Base-by-base conservation (phyloP, 495 filamentous ascomycete genomes). In the Recurvomyces mirabilis region DNA sequence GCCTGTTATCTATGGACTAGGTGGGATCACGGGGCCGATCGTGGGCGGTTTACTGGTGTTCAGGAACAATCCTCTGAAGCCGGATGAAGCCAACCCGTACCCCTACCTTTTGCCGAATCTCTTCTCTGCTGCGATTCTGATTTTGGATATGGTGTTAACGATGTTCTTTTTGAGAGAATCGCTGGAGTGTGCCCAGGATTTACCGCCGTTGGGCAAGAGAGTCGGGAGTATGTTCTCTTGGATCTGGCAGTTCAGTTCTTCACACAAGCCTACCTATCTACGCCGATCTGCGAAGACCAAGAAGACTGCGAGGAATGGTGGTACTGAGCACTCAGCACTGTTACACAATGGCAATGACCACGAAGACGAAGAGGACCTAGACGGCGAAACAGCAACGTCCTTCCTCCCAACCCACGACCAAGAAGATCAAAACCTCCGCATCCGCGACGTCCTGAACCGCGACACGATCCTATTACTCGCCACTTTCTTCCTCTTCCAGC, bases 1-100 rank as follows among this genome's bases (percentile, higher is more conserved):
- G 13, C 91, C 91, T 0, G 79, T 94, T 29, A 74, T 98, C 3
- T 96, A 98, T 60, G 87, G 88, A 17, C 66, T 98, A 41, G 91
- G 91, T 13, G 85, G 82, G 25, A 93, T 98, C 50, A 93, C 87
- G 0, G 91, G 91, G 0, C 93, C 91, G 1, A 74, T 89, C 13
- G 58, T 96, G 12, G 91, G 91, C n/a, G 91, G 91, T 0, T 52
- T 93, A 44, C 59, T 96, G 35, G 79, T 91, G 0, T 73, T 75
- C 18, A 64, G 68, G 37, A 50, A 67, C 6, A 74, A 70, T 32
- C 75, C 73, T 1, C 74, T 75, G 22, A 54, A 69, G 31, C 68
- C 67, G 11, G 64, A 65, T 36, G 51, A 65, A 47, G 63, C 59
- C 31, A 78, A 73, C 57, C 65, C 73, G 4, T 87, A 85, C 56